Evolutionary conservation across 352 stramenopile species (phyloP).

Genomic region (Phytophthora niederhauseri): DNA sequence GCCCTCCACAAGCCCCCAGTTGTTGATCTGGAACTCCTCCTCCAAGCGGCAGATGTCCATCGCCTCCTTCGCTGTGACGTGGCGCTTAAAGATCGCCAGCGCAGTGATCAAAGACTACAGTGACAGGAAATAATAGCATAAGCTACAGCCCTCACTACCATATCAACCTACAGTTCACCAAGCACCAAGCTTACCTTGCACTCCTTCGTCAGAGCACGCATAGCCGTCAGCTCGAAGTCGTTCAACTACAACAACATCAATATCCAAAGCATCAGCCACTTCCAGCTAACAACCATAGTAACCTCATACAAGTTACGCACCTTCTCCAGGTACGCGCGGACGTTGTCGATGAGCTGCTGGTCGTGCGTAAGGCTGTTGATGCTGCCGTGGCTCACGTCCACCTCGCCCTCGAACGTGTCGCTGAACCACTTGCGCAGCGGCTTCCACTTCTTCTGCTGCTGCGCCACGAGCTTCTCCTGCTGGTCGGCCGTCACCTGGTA

Average conservation of each 20-base stretch:
- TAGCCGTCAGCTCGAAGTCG: slow-evolving; percentile 77
- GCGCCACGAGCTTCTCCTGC: slow-evolving; percentile 77
- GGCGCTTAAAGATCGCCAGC: slow-evolving; percentile 80
- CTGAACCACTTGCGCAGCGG: slow-evolving; percentile 86
- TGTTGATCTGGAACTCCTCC: slow-evolving; percentile 90
- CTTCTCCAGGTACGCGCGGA: slow-evolving; percentile 65
- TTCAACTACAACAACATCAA: slow-evolving; percentile 43
- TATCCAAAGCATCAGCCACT: slow-evolving; percentile 5
- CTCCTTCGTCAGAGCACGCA: slow-evolving; percentile 82
- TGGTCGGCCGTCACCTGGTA: slow-evolving; percentile 85
- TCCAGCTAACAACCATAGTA: background rate
- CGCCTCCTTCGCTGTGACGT: slow-evolving; percentile 86
- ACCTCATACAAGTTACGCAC: slow-evolving; percentile 25
- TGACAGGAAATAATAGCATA: slow-evolving; percentile 8
- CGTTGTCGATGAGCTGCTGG: slow-evolving; percentile 60
- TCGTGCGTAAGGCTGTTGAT: slow-evolving; percentile 74
- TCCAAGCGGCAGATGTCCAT: slow-evolving; percentile 86
- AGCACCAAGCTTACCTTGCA: slow-evolving; percentile 64
- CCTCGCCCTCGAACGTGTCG: slow-evolving; percentile 70
- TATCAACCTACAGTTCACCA: background rate
- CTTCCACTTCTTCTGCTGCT: slow-evolving; percentile 89
- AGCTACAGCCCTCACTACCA: background rate
- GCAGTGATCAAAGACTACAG: slow-evolving; percentile 82
- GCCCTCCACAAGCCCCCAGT: slow-evolving; percentile 89
- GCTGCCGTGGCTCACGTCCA: slow-evolving; percentile 85